These are phyloP conservation scores for Thielaviopsis euricoi DNA, from an alignment of 2,329 filamentous ascomycete genomes.

Conservation along the genomic window DNA sequence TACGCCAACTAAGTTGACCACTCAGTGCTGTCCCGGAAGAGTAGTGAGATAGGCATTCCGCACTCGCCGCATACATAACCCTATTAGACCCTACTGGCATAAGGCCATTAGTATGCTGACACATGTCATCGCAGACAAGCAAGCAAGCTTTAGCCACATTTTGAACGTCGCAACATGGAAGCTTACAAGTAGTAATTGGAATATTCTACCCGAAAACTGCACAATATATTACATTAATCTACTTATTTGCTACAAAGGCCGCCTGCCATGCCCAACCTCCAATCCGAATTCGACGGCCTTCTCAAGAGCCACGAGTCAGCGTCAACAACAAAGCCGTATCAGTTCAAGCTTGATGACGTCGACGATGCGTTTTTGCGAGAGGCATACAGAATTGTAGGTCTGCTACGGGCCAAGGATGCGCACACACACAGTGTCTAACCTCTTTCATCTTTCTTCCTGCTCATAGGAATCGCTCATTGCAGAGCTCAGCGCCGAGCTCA, in stretches of 20 bases:
- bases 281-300: constrained; percentile 50
- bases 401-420: no score
- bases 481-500: constrained; percentile 64
- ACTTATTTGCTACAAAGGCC: neutral
- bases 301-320: constrained; percentile 41
- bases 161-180: neutral
- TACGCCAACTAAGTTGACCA: neutral
- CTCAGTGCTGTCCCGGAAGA: neutral
- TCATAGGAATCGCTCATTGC: constrained; percentile 67
- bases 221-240: no score
- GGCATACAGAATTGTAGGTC: constrained; percentile 68
- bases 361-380: constrained; percentile 77
- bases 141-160: neutral
- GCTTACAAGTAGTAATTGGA: no score
- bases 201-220: no score
- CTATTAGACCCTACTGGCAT: neutral
- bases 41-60: neutral
- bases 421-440: constrained; percentile 20
- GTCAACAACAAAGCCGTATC: constrained; percentile 23
- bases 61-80: neutral
- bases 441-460: neutral
- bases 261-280: constrained; percentile 41
- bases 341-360: constrained; percentile 35
- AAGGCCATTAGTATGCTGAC: neutral
- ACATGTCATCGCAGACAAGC: neutral